Conservation (phyloP, 176 grass and related monocot genomes). For the Avena eriantha region DNA sequence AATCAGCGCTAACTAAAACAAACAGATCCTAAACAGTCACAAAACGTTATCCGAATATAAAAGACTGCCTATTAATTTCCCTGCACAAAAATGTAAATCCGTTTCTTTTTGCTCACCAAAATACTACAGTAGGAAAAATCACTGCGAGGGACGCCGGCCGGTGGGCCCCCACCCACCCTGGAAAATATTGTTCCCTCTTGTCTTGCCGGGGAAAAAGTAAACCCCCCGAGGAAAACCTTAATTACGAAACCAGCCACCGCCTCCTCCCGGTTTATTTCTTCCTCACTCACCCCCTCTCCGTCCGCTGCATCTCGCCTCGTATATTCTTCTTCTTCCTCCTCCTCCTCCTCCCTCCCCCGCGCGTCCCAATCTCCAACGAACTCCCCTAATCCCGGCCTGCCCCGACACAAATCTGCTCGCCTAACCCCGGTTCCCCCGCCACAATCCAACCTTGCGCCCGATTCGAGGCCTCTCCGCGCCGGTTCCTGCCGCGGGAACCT, state of each 20-base stretch:
- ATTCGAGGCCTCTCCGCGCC: slow-evolving; percentile 15
- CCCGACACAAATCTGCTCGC: slow-evolving; percentile 37
- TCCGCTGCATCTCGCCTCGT: slow-evolving; percentile 51
- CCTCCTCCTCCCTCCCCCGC: slow-evolving; percentile 11
- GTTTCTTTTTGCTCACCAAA: too few relatives aligned
- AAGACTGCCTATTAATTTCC: too few relatives aligned
- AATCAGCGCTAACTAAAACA: not conserved
- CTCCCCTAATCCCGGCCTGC: slow-evolving; percentile 44
- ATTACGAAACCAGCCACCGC: not conserved
- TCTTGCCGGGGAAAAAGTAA: not conserved
- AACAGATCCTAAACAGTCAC: not conserved
- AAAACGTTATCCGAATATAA: not conserved
- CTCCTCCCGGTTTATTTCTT: not conserved
- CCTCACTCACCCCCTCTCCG: slow-evolving; percentile 8
- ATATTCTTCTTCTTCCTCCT: slow-evolving; percentile 47
- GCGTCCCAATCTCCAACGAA: slow-evolving; percentile 48
- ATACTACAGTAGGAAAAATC: too few relatives aligned
- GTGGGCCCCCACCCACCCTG: slow-evolving; percentile 32
- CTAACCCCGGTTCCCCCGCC: slow-evolving; percentile 28
- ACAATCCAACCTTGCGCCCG: slow-evolving; percentile 26
- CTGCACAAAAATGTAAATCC: not conserved
- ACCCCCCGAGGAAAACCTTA: not conserved
- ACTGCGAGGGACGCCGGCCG: not conserved
- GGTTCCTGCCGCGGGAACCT: not conserved
- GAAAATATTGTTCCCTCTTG: not conserved